These are phyloP conservation scores for Aphanoascus verrucosus DNA, from an alignment of 2,329 filamentous ascomycete genomes.

Conservation along the genomic window DNA sequence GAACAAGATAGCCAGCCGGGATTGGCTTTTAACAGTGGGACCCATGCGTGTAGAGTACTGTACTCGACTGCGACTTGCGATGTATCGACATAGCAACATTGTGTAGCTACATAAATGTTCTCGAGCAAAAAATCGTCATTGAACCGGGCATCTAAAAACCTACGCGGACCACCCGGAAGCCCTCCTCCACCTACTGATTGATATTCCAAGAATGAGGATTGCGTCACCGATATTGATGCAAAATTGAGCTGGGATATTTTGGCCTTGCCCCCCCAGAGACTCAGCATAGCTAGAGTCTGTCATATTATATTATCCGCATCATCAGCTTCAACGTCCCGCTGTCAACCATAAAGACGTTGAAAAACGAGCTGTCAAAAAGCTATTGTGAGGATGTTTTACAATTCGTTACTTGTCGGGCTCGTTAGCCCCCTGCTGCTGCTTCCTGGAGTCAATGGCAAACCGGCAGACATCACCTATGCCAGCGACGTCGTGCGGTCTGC, in stretches of 20 bases:
- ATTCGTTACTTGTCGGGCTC: background rate
- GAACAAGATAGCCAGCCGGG: too few relatives aligned
- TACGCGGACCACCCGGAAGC: background rate
- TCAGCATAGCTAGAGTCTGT: background rate
- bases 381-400: slow-evolving; percentile 3
- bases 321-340: background rate
- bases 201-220: background rate
- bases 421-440: background rate
- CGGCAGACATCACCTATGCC: slow-evolving; percentile 13
- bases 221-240: background rate
- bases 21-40: too few relatives aligned
- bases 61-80: too few relatives aligned
- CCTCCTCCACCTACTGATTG: background rate
- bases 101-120: background rate
- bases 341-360: background rate
- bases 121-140: background rate
- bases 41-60: too few relatives aligned
- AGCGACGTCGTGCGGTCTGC: slow-evolving; percentile 11
- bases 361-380: background rate
- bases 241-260: background rate
- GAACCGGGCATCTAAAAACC: slow-evolving; percentile 1
- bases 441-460: slow-evolving; percentile 2
- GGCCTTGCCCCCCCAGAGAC: background rate
- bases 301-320: too few relatives aligned
- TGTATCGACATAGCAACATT: background rate